Base-by-base conservation (phyloP, 306 rosid species). In the Cucurbita pepo region DNA sequence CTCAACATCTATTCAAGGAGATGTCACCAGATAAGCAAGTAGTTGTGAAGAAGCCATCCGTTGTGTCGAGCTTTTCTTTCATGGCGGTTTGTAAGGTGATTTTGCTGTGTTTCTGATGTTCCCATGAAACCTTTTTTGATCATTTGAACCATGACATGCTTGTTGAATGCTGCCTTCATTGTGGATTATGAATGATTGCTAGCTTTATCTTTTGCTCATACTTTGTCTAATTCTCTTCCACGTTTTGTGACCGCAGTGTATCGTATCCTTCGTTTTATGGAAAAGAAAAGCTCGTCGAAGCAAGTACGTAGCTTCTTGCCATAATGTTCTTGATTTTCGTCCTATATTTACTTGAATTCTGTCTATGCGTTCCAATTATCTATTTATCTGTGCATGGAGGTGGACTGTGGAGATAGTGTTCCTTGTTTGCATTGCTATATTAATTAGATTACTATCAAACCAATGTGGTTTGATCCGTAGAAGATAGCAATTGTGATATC, bases 1-100 rank as follows among this genome's bases (percentile, higher is more conserved):
- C 99, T 75, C 99, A 91, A 65, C 95, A 91, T 80, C 78, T 95
- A 80, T 86, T 85, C 69, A 91, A 91, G 81, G 97, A 91, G 50
- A 80, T 86, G 86, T 36, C 96, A 67, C 89, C 96, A 0, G 87
- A 82, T 77, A 81, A 86, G 61, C 87, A 74, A 84, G 73, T 82
- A 52, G 69, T 76, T 5, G 74, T 60, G 67, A 84, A 75, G 82
- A 91, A 81, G 87, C 87, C 88, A 38, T 69, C 91, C 77, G 10
- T 61, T 44, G 30, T 41, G 16, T 79, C 83, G 61, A 76, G 79
- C 58, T 76, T 82, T 69, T 79, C 89, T 22, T 79, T 86, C 76
- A 12, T 75, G 41, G 82, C 92, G n/a, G 78, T 89, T 75, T 82
- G 83, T 76, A 91, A 95, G 97, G 99, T 95, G 52, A 72, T 72